Conservation (phyloP, 805 yeast species). For the Cyberlindnera bimundalis region DNA sequence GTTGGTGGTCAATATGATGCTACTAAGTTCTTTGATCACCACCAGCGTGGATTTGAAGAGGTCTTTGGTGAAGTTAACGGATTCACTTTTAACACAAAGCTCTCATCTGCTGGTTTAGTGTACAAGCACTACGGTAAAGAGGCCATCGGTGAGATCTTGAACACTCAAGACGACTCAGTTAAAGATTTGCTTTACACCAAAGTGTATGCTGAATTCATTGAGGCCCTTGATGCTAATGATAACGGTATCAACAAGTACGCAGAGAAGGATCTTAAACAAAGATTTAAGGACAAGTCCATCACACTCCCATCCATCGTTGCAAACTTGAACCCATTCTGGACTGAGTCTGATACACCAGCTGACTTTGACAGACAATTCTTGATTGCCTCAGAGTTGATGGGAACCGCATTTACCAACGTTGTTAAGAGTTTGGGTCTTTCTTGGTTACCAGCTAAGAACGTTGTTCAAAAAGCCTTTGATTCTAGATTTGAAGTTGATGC, state of each 20-base stretch:
- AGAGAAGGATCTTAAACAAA: slow-evolving; percentile 46
- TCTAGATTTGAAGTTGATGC: slow-evolving; percentile 54
- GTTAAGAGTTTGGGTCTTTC: slow-evolving; percentile 72
- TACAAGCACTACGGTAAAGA: slow-evolving; percentile 83
- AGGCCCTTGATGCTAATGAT: slow-evolving; percentile 93
- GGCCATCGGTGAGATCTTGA: slow-evolving; percentile 52
- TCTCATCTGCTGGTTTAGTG: slow-evolving; percentile 91
- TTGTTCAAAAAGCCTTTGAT: slow-evolving; percentile 69
- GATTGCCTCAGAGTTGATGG: slow-evolving; percentile 79
- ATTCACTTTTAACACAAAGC: slow-evolving; percentile 59
- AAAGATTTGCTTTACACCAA: slow-evolving; percentile 66
- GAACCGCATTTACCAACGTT: slow-evolving; percentile 65
- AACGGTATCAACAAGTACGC: slow-evolving; percentile 81
- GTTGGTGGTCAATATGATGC: slow-evolving; percentile 92
- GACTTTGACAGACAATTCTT: slow-evolving; percentile 64
- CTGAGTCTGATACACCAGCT: slow-evolving; percentile 59
- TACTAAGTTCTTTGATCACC: slow-evolving; percentile 87
- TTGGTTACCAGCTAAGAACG: slow-evolving; percentile 86
- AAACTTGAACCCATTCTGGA: slow-evolving; percentile 84
- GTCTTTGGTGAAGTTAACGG: slow-evolving; percentile 49
- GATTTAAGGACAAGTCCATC: slow-evolving; percentile 69
- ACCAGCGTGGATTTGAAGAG: slow-evolving; percentile 86
- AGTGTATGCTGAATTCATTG: slow-evolving; percentile 83
- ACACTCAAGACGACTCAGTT: slow-evolving; percentile 36
- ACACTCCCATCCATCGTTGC: slow-evolving; percentile 76